A percentile compares a stretch with the other conserved stretches of the same genome.
phyloP scores from a whole-genome alignment of 805 yeast genomes.

The Lipomyces starkeyi region DNA sequence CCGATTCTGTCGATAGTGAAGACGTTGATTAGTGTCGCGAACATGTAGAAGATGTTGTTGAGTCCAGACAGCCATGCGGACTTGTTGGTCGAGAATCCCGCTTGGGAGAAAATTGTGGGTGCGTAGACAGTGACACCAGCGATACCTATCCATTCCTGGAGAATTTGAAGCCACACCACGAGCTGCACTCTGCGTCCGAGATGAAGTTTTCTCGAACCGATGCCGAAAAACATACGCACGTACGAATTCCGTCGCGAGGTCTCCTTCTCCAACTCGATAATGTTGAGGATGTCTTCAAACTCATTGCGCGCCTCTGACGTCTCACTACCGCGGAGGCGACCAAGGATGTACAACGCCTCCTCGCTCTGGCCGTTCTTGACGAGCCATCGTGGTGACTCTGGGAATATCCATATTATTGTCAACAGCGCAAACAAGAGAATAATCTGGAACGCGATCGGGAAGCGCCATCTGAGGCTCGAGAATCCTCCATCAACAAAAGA shows the following conservation, averaged over 20 bases:
- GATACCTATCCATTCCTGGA: slow-evolving; percentile 55
- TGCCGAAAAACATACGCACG: slow-evolving; percentile 56
- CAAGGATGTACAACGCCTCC: slow-evolving; percentile 53
- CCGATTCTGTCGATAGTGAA: slow-evolving; percentile 62
- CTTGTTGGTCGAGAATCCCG: slow-evolving; percentile 48
- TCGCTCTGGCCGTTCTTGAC: slow-evolving; percentile 71
- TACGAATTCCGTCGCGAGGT: slow-evolving; percentile 47
- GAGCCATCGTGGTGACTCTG: slow-evolving; percentile 83
- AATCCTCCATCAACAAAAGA: slow-evolving; percentile 51
- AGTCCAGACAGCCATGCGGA: slow-evolving; percentile 55
- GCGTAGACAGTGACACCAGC: slow-evolving; percentile 52
- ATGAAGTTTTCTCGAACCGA: slow-evolving; percentile 52
- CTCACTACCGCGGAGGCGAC: slow-evolving; percentile 30
- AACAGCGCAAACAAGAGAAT: slow-evolving; percentile 66
- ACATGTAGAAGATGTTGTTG: slow-evolving; percentile 51
- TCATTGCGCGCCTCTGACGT: slow-evolving; percentile 30
- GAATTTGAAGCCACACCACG: slow-evolving; percentile 48
- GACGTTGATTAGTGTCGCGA: slow-evolving; percentile 57
- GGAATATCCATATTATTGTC: slow-evolving; percentile 59
- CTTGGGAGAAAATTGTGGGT: slow-evolving; percentile 50
- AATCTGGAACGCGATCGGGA: slow-evolving; percentile 72
- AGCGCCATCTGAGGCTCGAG: slow-evolving; percentile 61
- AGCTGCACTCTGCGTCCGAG: slow-evolving; percentile 51
- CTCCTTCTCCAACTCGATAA: slow-evolving; percentile 36
- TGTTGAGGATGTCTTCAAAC: slow-evolving; percentile 29